These are phyloP conservation scores for Cryptosporidium meleagridis DNA, from an alignment of 169 alveolate species.

Conservation along the genomic window DNA sequence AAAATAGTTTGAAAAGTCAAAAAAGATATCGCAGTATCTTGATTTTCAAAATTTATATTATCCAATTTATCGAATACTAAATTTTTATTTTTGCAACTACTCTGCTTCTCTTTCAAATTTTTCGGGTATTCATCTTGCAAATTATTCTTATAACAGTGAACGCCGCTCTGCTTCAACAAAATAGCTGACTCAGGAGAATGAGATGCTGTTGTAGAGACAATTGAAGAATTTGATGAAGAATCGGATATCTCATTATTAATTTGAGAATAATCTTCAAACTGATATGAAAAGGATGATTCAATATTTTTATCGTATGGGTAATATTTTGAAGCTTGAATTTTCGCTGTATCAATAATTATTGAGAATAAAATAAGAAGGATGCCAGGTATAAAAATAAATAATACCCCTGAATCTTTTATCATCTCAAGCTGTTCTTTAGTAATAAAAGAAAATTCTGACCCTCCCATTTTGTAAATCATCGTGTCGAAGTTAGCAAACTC, in stretches of 20 bases:
- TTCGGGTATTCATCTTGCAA: neutral
- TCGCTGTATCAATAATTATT: neutral
- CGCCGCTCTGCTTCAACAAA: neutral
- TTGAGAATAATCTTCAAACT: neutral
- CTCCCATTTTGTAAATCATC: conserved; percentile 77
- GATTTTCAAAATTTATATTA: neutral
- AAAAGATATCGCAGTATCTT: conserved; percentile 11
- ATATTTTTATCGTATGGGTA: neutral
- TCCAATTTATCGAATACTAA: neutral
- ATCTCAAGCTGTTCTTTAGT: conserved; percentile 41
- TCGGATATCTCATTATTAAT: neutral
- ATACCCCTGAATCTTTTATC: conserved; percentile 30
- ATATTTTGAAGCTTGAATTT: neutral
- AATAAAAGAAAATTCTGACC: conserved; percentile 61
- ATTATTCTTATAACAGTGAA: conserved; percentile 16
- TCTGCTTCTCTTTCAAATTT: neutral
- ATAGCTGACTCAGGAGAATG: conserved; percentile 15
- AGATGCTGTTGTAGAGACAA: conserved; percentile 10
- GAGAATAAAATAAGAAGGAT: neutral
- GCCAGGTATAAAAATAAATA: conserved; percentile 35
- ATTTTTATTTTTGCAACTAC: neutral
- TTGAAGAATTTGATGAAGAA: conserved; percentile 19
- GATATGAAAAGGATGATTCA: neutral
- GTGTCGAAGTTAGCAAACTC: conserved; percentile 73
- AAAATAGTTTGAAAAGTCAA: conserved; percentile 6